Conservation (phyloP, 495 filamentous ascomycete genomes). For the Penicillium paxilli region DNA sequence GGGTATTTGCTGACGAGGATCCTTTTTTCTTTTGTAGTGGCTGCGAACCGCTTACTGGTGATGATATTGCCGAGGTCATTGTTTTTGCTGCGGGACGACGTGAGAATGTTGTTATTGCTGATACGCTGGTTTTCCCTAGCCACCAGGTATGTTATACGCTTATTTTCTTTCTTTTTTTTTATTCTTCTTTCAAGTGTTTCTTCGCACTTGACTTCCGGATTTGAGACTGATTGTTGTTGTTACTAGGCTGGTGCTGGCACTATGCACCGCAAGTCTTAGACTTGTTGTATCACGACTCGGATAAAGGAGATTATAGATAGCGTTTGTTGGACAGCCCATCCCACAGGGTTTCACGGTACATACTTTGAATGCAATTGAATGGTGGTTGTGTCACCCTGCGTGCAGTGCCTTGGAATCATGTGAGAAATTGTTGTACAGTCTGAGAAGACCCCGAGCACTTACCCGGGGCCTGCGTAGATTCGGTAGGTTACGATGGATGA, state of each 20-base stretch:
- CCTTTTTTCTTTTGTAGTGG: slow-evolving; percentile 50
- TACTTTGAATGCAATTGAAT: neutral
- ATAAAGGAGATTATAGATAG: slow-evolving; percentile 10
- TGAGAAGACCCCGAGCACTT: neutral
- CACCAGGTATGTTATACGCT: slow-evolving; percentile 69
- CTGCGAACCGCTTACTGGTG: slow-evolving; percentile 87
- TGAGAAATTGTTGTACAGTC: neutral
- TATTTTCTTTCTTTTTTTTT: neutral
- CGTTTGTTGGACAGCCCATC: neutral
- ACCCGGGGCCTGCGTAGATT: no score
- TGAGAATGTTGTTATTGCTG: slow-evolving; percentile 95
- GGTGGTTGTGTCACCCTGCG: neutral
- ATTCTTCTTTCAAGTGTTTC: neutral
- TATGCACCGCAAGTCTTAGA: slow-evolving; percentile 30
- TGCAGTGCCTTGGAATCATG: neutral
- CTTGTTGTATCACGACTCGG: neutral
- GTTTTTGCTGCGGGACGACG: slow-evolving; percentile 86
- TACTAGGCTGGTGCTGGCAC: slow-evolving; percentile 22
- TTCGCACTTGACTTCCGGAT: neutral
- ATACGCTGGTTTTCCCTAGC: slow-evolving; percentile 86
- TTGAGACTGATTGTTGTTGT: slow-evolving; percentile 3
- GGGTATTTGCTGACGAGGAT: neutral
- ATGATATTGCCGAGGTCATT: slow-evolving; percentile 92
- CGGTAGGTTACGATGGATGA: neutral
- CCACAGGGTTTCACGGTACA: slow-evolving; percentile 9